Evolutionary conservation across 164 flowering plant genomes (phyloP).

Genomic region (Houttuynia cordata): DNA sequence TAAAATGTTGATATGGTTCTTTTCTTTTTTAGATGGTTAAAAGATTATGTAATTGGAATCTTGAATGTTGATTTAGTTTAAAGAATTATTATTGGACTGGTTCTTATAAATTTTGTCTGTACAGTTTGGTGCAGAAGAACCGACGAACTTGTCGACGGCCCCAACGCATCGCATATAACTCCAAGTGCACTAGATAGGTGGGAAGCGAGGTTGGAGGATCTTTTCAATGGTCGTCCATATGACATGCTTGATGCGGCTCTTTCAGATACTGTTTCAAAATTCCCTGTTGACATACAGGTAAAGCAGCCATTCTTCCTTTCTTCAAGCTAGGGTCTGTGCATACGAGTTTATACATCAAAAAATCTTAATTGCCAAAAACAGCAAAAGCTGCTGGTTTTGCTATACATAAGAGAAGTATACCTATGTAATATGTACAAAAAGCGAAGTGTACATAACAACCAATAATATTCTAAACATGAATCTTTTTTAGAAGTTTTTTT

Average conservation of each 20-base stretch:
- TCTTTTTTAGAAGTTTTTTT: too few species aligned
- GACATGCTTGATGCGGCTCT: constrained; percentile 90
- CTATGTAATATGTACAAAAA: too few species aligned
- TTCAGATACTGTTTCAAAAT: constrained; percentile 64
- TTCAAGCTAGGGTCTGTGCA: too few species aligned
- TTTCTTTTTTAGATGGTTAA: not conserved
- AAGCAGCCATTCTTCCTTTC: not conserved
- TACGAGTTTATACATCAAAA: too few species aligned
- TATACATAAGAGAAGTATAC: too few species aligned
- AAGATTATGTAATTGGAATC: not conserved
- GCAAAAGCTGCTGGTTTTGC: too few species aligned
- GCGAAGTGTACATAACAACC: not conserved
- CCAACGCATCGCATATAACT: constrained; percentile 82
- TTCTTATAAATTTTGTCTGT: not conserved
- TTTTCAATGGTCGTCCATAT: constrained; percentile 62
- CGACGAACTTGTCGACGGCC: constrained; percentile 91
- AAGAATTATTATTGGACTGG: too few species aligned
- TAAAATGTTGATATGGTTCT: too few species aligned
- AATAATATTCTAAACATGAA: not conserved
- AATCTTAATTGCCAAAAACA: too few species aligned
- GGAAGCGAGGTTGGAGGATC: constrained; percentile 68
- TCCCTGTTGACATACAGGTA: constrained; percentile 84
- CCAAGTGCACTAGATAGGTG: constrained; percentile 76
- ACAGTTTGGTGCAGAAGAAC: constrained; percentile 95
- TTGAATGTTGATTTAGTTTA: too few species aligned